Conservation (phyloP, 352 stramenopile species). For the Globisporangium megalacanthum region DNA sequence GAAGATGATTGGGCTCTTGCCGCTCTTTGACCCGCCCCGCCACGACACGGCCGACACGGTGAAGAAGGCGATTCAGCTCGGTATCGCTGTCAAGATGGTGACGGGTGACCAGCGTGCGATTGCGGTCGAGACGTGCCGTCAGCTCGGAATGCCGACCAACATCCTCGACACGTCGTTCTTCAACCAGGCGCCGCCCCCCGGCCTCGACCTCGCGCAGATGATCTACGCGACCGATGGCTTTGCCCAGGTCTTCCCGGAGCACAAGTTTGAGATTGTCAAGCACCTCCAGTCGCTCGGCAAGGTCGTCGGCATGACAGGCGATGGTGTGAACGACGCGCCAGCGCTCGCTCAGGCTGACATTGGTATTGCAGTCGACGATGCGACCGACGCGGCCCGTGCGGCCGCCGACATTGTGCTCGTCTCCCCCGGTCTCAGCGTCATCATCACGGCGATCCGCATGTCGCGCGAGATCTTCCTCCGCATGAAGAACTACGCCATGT, state of each 20-base stretch:
- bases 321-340: conserved; percentile 92
- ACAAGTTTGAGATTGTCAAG: conserved; percentile 92
- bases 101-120: conserved; percentile 94
- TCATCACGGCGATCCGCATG: conserved; percentile 88
- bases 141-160: conserved; percentile 87
- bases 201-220: conserved; percentile 66
- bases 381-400: conserved; percentile 85
- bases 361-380: conserved; percentile 89
- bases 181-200: conserved; percentile 58
- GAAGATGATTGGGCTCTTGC: conserved; percentile 90
- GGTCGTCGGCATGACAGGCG: conserved; percentile 79
- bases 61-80: conserved; percentile 83
- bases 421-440: conserved; percentile 78
- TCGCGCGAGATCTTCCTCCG: conserved; percentile 86
- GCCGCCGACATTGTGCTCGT: conserved; percentile 88
- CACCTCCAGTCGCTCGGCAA: conserved; percentile 84
- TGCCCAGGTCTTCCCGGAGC: conserved; percentile 88
- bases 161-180: conserved; percentile 81
- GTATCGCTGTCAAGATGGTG: conserved; percentile 95
- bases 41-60: conserved; percentile 92
- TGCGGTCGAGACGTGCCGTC: conserved; percentile 88
- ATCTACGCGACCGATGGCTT: conserved; percentile 93
- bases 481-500: conserved; percentile 92
- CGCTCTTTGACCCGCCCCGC: conserved; percentile 92
- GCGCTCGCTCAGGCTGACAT: conserved; percentile 88